Base-by-base conservation (phyloP, 108 stramenopile genomes). In the Fragilariopsis cylindrus region DNA sequence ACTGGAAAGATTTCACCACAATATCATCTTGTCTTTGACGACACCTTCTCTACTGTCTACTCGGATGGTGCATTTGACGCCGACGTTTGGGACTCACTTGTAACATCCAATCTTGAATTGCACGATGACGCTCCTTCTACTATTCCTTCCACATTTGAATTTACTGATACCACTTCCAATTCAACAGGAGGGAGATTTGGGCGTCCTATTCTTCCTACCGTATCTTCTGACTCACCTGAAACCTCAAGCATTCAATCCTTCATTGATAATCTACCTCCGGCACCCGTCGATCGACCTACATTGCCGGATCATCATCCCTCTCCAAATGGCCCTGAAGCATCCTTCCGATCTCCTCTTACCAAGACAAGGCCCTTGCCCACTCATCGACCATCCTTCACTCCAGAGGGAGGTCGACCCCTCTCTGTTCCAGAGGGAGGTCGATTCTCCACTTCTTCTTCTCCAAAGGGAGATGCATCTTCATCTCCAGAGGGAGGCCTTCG, bases 11-110 rank as follows among this genome's bases (percentile, higher is more conserved):
- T 87, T 1, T 71, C 60, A 21, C 72, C 83, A 21, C 86, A 84
- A 47, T 84, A 54, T 45, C 82, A 87, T 76, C 3, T 79, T 19
- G 75, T 88, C 0, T 82, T 75, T 57, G 81, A 87, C 55, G 72
- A 82, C 58, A 44, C 57, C 3, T 84, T 83, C 45, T 42, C 53
- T 30, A 84, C 83, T 0, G 67, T 73, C 15, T 42, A 19, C 3
- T 49, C 57, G 0, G n/a, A 55, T 18, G 65, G 53, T 0, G 19
- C 5, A 2, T 56, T 56, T 3, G 5, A n/a, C 3, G 55, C n/a
- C 0, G 8, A 56, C 0, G 55, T 56, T 0, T 56, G 55, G 5
- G 0, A 6, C 8, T 56, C 55, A 2, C 3, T 56, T 0, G 9
- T 9, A 0, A 6, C 9, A 18, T 56, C 55, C 2, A 56, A 56